Conservation (phyloP, 2,329 filamentous ascomycete species). For the Elsinoe perseae region DNA sequence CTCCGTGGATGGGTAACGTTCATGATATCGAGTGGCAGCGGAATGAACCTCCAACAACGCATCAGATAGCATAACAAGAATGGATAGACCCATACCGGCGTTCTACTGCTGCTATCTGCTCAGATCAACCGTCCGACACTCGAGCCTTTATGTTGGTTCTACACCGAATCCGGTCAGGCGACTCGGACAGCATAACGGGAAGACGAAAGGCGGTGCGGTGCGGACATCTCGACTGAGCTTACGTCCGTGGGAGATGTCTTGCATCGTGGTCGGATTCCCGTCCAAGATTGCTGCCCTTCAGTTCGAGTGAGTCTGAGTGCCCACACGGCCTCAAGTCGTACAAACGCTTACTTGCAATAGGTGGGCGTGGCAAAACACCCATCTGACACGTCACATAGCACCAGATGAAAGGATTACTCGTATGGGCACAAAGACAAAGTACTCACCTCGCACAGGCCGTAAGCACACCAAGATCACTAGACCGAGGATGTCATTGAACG, state of each 20-base stretch:
- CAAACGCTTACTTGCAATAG: conserved; percentile 37
- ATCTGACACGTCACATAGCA: conserved; percentile 71
- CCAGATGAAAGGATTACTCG: conserved; percentile 51
- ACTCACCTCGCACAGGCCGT: conserved; percentile 34
- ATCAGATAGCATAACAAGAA: conserved; percentile 13
- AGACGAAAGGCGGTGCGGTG: conserved; percentile 69
- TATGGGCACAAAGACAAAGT: conserved; percentile 31
- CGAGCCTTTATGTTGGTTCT: conserved; percentile 78
- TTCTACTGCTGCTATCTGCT: conserved; percentile 93
- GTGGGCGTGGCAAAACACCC: conserved; percentile 88
- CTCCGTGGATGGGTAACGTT: too few relatives aligned
- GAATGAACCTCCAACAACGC: not conserved
- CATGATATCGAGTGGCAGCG: too few relatives aligned
- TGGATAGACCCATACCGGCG: conserved; percentile 62
- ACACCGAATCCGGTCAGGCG: conserved; percentile 82
- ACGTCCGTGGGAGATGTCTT: conserved; percentile 86
- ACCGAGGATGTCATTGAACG: conserved; percentile 54
- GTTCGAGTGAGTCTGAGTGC: conserved; percentile 63
- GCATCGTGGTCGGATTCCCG: conserved; percentile 79
- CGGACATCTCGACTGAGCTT: conserved; percentile 61
- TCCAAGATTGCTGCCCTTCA: conserved; percentile 81
- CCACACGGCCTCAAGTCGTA: not conserved
- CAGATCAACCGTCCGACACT: conserved; percentile 66
- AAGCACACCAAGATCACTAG: conserved; percentile 45
- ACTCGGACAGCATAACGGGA: conserved; percentile 85